Percentiles rank a stretch among this genome's conserved stretches.
phyloP scores from a whole-genome alignment of 129 eudicot species.

The Centrapalus pauciflorus region DNA sequence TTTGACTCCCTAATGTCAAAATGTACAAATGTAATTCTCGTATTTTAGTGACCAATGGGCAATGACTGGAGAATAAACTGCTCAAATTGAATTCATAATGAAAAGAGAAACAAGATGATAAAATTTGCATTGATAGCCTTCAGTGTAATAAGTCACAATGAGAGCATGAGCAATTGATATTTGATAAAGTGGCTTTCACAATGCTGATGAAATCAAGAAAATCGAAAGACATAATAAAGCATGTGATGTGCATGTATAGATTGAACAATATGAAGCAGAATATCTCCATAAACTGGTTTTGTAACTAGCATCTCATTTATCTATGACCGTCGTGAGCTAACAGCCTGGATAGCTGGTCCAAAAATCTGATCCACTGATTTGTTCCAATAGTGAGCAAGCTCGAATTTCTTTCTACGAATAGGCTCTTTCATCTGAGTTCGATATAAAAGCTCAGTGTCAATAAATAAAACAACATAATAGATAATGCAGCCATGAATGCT shows the following conservation, averaged over 20 bases:
- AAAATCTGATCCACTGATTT: slow-evolving; percentile 55
- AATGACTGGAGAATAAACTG: neutral
- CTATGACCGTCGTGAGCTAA: slow-evolving; percentile 58
- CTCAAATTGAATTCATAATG: neutral
- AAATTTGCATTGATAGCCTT: neutral
- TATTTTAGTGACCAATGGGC: neutral
- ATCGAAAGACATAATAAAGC: neutral
- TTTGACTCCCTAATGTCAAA: neutral
- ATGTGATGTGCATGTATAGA: slow-evolving; percentile 9
- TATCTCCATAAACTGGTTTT: slow-evolving; percentile 1
- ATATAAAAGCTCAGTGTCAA: neutral
- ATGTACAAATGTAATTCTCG: neutral
- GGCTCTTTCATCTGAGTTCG: slow-evolving; percentile 38
- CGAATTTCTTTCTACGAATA: slow-evolving; percentile 33
- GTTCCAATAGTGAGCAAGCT: slow-evolving; percentile 63
- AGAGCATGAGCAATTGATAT: slow-evolving; percentile 5
- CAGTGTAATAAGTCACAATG: neutral
- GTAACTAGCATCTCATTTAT: slow-evolving; percentile 11
- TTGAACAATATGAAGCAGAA: slow-evolving; percentile 3
- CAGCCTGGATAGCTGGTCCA: slow-evolving; percentile 49
- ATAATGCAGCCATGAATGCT: neutral
- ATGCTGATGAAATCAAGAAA: slow-evolving; percentile 7
- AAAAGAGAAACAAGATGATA: neutral
- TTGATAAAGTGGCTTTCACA: neutral
- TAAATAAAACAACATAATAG: neutral